Base-by-base conservation (phyloP, 2,329 filamentous ascomycete genomes). In the Juglanconis juglandina region DNA sequence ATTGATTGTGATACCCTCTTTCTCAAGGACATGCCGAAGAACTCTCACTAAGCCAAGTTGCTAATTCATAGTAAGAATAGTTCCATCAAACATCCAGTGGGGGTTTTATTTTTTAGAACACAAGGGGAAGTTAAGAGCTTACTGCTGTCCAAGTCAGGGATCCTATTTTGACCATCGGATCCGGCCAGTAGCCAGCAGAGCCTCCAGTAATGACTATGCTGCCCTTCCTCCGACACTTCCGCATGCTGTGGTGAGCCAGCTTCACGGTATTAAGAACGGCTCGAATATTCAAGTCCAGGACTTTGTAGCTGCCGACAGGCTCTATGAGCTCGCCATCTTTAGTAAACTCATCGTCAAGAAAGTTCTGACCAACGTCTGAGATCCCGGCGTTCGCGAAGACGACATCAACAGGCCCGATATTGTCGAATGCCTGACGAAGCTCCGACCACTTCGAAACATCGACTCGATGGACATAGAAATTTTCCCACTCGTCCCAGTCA, bases 401-500 rank as follows among this genome's bases (percentile, higher is more conserved):
- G 4, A 32, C 11, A 13, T 56, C 53, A n/a, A 56, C 33, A 37
- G 30, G 42, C 34, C 35, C 34, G 33, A 56, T 48, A 5, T 24
- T 4, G 33, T 56, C 53, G 42, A 56, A 56, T 6, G 46, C 34
- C 10, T 56, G 37, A 14, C 53, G 53, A 9, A 56, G 42, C 5
- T 32, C 33, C 4, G 53, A 4, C 53, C 53, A 56, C 7, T 56
- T n/a, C 42, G 42, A 47, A 13, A 56, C 53, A 10, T 56, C 42
- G 10, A 47, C 32, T 6, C 10, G 33, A 17, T 48, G 53, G 17
- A 46, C 30, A 33, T 56, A 11, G 33, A 56, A 48, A 10, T 41
- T 24, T 56, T 35, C 34, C 53, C 53, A 48, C n/a, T 48, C 53
- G 11, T 48, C 53, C 53, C 53, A 56, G 44, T 56, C 53, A 24